Base-by-base conservation (phyloP, 371 early-diverging fungal species). In the Haplosporangium sp. region DNA sequence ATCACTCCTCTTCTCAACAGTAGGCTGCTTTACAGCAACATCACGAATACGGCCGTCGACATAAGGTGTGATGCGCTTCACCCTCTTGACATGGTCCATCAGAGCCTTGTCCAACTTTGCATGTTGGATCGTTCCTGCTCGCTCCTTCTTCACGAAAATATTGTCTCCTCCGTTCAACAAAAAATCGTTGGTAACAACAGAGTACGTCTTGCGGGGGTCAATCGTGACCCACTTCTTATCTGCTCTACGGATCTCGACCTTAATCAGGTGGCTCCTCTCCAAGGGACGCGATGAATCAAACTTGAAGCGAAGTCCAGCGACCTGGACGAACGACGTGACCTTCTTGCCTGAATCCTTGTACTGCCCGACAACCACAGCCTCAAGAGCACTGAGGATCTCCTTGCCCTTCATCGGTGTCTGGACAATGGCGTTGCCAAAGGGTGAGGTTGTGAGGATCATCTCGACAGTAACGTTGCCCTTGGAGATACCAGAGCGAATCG, bases 111-210 rank as follows among this genome's bases (percentile, higher is more conserved):
- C 83, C 57, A 77, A 55, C 60, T 62, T 60, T 13, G 57, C 74
- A 11, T 59, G 60, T 12, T 14, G 18, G 42, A 54, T 52, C 41
- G 57, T 48, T 11, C 36, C 47, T 9, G 52, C 18, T 20, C 62
- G 47, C 16, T 52, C 43, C 46, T 23, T 42, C 58, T 57, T 53
- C 50, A 55, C 42, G 11, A 66, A 58, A 55, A 90, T 77, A 43
- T 82, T 83, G 72, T 91, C 91, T 41, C 87, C 90, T 10, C 87
- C 90, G 7, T 67, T 79, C 43, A 83, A 66, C 43, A 85, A 53
- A 76, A 84, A 90, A 52, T 88, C 88, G 6, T 74, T 54, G 0
- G 89, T 86, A 10, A 83, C 67, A 9, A 83, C 62, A 11, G 58
- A 74, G 76, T 89, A 91, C 9, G 68, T 81, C 21, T 71, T 74